phyloP scores from a whole-genome alignment of 208 protist species.

The Crithidia sp. region DNA sequence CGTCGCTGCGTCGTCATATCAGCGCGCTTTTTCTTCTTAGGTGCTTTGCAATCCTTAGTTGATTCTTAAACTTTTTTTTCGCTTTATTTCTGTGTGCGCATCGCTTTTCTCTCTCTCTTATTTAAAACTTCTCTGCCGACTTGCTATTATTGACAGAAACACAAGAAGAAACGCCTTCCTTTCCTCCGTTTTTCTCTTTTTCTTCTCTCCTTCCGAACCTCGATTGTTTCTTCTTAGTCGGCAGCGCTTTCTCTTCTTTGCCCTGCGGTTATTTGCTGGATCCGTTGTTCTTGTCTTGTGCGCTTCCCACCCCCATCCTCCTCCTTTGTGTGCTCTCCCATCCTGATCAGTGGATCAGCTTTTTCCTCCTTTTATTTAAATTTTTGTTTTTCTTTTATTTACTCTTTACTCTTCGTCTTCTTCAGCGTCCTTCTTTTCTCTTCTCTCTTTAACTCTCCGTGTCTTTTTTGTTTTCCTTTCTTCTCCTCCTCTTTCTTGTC shows the following conservation, averaged over 20 bases:
- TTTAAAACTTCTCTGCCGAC: too few relatives aligned
- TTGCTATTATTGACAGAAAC: not conserved
- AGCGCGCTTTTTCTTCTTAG: too few relatives aligned
- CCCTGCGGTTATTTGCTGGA: not conserved
- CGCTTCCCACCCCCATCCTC: too few relatives aligned
- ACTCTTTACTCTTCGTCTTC: not conserved
- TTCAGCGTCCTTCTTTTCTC: not conserved
- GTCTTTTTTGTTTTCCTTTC: not conserved
- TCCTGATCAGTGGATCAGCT: too few relatives aligned
- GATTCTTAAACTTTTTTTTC: too few relatives aligned
- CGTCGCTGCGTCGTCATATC: too few relatives aligned
- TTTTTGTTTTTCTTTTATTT: slow-evolving; percentile 4
- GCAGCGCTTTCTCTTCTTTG: not conserved
- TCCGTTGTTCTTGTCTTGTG: not conserved
- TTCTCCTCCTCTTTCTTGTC: too few relatives aligned
- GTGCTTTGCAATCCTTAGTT: too few relatives aligned
- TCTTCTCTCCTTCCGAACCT: not conserved
- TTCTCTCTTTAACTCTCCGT: not conserved
- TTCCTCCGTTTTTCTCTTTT: not conserved
- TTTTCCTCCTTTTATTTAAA: too few relatives aligned
- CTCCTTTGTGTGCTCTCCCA: too few relatives aligned
- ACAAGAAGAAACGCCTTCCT: not conserved
- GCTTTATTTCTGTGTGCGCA: too few relatives aligned
- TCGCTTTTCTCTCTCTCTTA: too few relatives aligned
- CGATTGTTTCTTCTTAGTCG: not conserved